Evolutionary conservation across 306 rosid species (phyloP), one percentile per base, ranked within the genome.

Genomic region (Casuarina equisetifolia): DNA sequence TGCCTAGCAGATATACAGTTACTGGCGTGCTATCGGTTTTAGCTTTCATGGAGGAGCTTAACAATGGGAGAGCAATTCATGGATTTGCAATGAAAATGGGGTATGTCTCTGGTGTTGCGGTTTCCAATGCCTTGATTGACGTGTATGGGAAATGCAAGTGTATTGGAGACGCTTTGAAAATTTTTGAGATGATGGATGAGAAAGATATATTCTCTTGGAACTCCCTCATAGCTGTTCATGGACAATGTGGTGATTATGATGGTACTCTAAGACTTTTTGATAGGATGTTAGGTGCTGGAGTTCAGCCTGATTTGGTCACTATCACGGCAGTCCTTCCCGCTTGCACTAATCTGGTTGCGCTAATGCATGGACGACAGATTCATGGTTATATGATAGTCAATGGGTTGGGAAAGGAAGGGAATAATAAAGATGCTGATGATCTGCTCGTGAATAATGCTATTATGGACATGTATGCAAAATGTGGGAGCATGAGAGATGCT

Each of bases 391-490:
- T 88, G 88, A 75, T 88, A 73, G 89, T 81, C 32, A 88, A 82
- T 69, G 91, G 90, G 43, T 72, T 88, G 59, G 82, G 79, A 8
- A 86, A 83, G 81, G 83, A 83, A 69, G 82, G 70, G 19, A 48
- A 59, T 42, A 13, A 32, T 62, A 67, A 61, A 35, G 78, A 54
- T 68, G 17, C 66, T 45, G 88, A 82, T 58, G 81, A 83, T 79
- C 80, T 74, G 80, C 72, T 78, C 13, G 78, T 92, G 78, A 83
- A 70, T 82, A 94, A 94, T 82, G 91, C 91, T 69, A 63, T 94
- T 49, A 89, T 94, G 93, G 95, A 90, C 84, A 92, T 92, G 98
- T 89, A 94, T 77, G 88, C 95, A 38, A 90, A 90, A 84, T 92
- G 98, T 20, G 97, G 98, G 68, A 86, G 85, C 74, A 83, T 90